phyloP scores from a whole-genome alignment of 495 filamentous ascomycete species.

The Darksidea phi region DNA sequence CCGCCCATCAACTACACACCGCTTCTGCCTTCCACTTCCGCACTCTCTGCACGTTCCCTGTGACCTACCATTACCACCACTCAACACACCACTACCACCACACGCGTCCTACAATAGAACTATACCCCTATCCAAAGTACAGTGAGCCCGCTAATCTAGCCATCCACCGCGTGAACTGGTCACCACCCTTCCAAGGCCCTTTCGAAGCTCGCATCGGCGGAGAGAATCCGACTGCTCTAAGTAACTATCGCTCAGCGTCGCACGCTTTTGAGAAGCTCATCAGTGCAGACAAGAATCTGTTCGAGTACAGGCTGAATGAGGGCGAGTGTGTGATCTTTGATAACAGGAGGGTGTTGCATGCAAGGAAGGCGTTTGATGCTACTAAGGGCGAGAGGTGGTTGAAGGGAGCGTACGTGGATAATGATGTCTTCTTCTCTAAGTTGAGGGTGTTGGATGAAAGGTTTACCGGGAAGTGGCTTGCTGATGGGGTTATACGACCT shows the following conservation, averaged over 20 bases:
- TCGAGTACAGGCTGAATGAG: conserved; percentile 68
- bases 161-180: conserved; percentile 59
- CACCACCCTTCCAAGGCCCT: conserved; percentile 65
- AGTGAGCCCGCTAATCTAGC: conserved; percentile 29
- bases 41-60: conserved; percentile 45
- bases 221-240: conserved; percentile 21
- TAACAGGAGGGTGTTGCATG: conserved; percentile 78
- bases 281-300: conserved; percentile 52
- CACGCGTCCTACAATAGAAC: conserved; percentile 55
- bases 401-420: conserved; percentile 78
- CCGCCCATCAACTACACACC: conserved; percentile 51
- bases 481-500: conserved; percentile 26
- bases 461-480: conserved; percentile 29
- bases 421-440: conserved; percentile 61
- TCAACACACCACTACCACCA: conserved; percentile 61
- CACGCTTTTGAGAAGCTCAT: conserved; percentile 49
- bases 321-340: conserved; percentile 87
- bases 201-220: conserved; percentile 38
- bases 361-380: conserved; percentile 67
- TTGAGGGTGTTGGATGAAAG: conserved; percentile 46
- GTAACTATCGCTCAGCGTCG: conserved; percentile 43
- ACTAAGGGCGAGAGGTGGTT: conserved; percentile 68
- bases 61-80: conserved; percentile 70
- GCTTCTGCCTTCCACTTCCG: conserved; percentile 36
- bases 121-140: conserved; percentile 35